Evolutionary conservation across 2,329 filamentous ascomycete genomes (phyloP), one percentile per base, ranked within the genome.

Genomic region (Claviceps capensis): DNA sequence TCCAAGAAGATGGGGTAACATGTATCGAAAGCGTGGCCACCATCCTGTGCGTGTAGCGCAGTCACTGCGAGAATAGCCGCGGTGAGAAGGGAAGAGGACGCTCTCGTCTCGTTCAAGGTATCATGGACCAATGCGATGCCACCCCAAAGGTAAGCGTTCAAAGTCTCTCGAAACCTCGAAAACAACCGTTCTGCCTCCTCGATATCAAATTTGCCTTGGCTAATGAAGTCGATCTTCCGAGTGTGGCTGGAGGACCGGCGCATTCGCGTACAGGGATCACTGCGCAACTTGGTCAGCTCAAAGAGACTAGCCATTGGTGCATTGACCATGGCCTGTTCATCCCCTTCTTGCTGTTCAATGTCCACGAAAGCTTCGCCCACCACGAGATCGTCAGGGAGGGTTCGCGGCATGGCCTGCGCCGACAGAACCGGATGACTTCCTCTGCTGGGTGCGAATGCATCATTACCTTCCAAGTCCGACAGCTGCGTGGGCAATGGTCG

Each of bases 1-100:
- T 73, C 69, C 1, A 78, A 72, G 56, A 82, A 81, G 54, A 81
- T 76, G 50, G 69, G 69, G 59, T 78, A 81, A 59, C 79, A 81
- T 2, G 69, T 65, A 48, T 77, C 75, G 53, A 82, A 75, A 2
- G 75, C 72, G 2, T 68, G 66, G 5, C 73, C 75, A 48, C 58
- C 57, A 23, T 63, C 61, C 17, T 59, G 61, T 1, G 58, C 58
- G 49, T 66, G 63, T 17, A 66, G 50, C 2, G 63, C 62, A 11
- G 63, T 65, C 14, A 65, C 63, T 3, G 63, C 59, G n/a, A 66
- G 56, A n/a, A 66, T 64, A 30, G 63, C 61, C 0, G 63, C 60
- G 1, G 62, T 60, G 22, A 66, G 56, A 2, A 66, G 58, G 2
- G 61, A 50, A 0, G 63, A 66, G 5, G 63, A 65, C 19, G 58